Percentiles rank a stretch among this genome's conserved stretches.
These are phyloP conservation scores for Vitis hybrid DNA, from an alignment of 177 flowering plant genomes.

Conservation along the genomic window DNA sequence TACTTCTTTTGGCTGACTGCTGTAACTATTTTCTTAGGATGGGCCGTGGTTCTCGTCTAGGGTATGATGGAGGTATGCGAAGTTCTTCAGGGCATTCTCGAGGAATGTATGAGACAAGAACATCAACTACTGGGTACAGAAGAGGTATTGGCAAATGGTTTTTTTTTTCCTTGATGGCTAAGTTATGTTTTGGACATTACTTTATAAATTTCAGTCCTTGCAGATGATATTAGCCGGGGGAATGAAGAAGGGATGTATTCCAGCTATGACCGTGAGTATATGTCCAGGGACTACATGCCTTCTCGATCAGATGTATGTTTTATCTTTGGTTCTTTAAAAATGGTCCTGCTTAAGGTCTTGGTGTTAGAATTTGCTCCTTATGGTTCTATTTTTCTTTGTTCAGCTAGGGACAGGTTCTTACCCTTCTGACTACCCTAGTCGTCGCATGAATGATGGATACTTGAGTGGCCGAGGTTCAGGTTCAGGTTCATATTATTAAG, in stretches of 20 bases:
- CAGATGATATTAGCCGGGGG: conserved; percentile 27
- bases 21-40: conserved; percentile 14
- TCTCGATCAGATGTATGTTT: conserved; percentile 24
- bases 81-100: conserved; percentile 28
- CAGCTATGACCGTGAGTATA: conserved; percentile 30
- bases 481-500: conserved; percentile 32
- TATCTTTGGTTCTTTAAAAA: background rate
- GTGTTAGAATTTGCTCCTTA: background rate
- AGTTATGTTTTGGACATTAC: background rate
- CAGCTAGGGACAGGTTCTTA: conserved; percentile 28
- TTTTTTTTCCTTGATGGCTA: background rate
- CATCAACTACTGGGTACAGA: conserved; percentile 23
- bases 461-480: conserved; percentile 23
- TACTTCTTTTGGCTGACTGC: conserved; percentile 2
- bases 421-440: conserved; percentile 28
- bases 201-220: conserved; percentile 7
- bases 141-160: conserved; percentile 20
- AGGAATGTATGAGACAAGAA: conserved; percentile 20
- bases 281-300: conserved; percentile 17
- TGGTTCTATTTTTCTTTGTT: background rate
- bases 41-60: conserved; percentile 24
- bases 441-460: conserved; percentile 26
- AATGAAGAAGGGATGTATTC: conserved; percentile 24
- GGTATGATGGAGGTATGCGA: conserved; percentile 23
- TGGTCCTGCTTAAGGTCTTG: background rate